Conservation (phyloP, 108 stramenopile genomes). For the Cylindrotheca fusiformis region DNA sequence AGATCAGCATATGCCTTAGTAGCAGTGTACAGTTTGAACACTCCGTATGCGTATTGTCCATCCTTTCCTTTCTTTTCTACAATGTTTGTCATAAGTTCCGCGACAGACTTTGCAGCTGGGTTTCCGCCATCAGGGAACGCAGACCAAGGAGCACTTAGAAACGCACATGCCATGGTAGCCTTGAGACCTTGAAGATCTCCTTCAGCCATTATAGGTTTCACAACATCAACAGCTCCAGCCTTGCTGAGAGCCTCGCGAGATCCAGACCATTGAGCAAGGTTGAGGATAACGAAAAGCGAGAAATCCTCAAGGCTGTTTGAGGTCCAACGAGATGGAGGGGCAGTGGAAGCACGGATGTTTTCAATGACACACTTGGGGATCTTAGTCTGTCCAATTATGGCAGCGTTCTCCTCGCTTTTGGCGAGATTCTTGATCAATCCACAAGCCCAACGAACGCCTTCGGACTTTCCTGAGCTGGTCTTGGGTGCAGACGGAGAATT, state of each 20-base stretch:
- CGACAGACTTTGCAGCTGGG: conserved; percentile 78
- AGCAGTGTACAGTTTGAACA: conserved; percentile 92
- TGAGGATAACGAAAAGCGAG: conserved; percentile 84
- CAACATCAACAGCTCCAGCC: conserved; percentile 85
- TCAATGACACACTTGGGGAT: conserved; percentile 87
- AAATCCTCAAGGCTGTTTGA: conserved; percentile 90
- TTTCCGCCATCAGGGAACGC: conserved; percentile 87
- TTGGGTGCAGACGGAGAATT: conserved; percentile 89
- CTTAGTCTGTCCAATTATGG: conserved; percentile 83
- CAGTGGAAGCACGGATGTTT: conserved; percentile 76
- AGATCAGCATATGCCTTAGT: conserved; percentile 88
- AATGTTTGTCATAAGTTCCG: conserved; percentile 90
- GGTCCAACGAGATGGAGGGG: conserved; percentile 88
- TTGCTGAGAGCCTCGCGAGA: conserved; percentile 76
- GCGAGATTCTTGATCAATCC: conserved; percentile 93
- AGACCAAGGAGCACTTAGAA: conserved; percentile 74
- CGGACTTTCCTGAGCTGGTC: conserved; percentile 87
- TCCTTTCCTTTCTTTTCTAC: conserved; percentile 91
- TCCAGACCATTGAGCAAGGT: conserved; percentile 84
- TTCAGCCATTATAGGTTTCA: conserved; percentile 90
- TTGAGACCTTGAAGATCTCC: conserved; percentile 89
- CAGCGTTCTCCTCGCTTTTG: conserved; percentile 85
- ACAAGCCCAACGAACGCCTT: conserved; percentile 92
- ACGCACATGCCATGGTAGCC: conserved; percentile 92
- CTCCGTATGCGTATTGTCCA: conserved; percentile 89